phyloP scores from a whole-genome alignment of 305 asterid species.

The Fraxinus latifolia region DNA sequence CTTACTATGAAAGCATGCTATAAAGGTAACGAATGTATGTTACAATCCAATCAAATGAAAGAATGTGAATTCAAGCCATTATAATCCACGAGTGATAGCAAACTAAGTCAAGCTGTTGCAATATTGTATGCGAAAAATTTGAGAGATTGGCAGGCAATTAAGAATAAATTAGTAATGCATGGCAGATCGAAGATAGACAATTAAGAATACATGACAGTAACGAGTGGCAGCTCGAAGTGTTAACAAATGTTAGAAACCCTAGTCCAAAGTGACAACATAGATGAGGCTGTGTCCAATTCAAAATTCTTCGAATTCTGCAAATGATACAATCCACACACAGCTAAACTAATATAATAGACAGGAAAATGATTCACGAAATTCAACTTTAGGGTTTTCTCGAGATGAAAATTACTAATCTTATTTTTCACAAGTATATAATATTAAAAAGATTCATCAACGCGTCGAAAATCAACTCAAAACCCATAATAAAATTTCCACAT shows the following conservation, averaged over 20 bases:
- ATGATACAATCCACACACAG: conserved; percentile 4
- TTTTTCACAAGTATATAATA: not conserved
- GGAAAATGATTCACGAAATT: not conserved
- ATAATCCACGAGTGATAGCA: not conserved
- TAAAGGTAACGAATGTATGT: not conserved
- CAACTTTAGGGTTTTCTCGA: conserved; percentile 12
- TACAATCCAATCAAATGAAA: not conserved
- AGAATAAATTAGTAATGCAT: not conserved
- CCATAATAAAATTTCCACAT: not conserved
- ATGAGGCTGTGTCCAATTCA: not conserved
- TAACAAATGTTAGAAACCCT: not conserved
- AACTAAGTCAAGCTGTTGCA: not conserved
- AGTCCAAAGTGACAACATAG: not conserved
- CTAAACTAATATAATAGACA: not conserved
- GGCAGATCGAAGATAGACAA: not conserved
- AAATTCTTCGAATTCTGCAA: not conserved
- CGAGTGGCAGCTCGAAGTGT: not conserved
- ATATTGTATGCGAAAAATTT: not conserved
- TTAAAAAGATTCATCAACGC: conserved; percentile 5
- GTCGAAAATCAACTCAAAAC: not conserved
- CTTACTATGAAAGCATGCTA: not conserved
- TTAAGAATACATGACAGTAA: not conserved
- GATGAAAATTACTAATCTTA: not conserved
- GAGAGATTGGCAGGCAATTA: not conserved
- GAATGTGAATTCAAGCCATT: not conserved